Percentiles rank a stretch among this genome's conserved stretches.
phyloP scores from a whole-genome alignment of 179 eudicot genomes.

The Silene noctiflora region DNA sequence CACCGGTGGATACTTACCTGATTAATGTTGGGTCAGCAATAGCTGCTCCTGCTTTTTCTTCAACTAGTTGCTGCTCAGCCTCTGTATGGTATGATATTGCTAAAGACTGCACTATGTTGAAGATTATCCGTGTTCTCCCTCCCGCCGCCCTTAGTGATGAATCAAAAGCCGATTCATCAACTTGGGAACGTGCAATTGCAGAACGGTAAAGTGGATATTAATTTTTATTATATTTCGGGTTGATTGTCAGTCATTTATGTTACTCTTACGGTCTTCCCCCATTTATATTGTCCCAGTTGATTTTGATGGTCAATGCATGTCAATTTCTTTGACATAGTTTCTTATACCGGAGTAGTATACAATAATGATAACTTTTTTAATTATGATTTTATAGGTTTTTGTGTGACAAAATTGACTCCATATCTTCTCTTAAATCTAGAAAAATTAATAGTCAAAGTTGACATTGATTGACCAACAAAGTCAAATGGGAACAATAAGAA shows the following conservation, averaged over 20 bases:
- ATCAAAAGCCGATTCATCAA: conserved; percentile 66
- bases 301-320: neutral
- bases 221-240: neutral
- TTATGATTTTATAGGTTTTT: no score
- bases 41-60: conserved; percentile 97
- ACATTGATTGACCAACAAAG: neutral
- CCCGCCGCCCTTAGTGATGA: conserved; percentile 71
- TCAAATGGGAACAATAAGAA: no score
- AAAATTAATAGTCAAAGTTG: neutral
- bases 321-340: neutral
- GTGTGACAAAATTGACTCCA: no score
- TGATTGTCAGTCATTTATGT: neutral
- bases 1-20: conserved; percentile 83
- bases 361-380: no score
- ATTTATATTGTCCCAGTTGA: neutral
- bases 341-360: no score
- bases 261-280: neutral
- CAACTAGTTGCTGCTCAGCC: conserved; percentile 96
- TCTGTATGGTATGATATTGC: conserved; percentile 83
- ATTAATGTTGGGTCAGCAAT: conserved; percentile 84
- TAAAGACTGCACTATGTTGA: conserved; percentile 76
- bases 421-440: neutral
- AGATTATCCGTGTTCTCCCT: conserved; percentile 90
- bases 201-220: conserved; percentile 56
- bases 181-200: conserved; percentile 96